Evolutionary conservation across 768 basidiomycete genomes (phyloP).

Genomic region (Suillus occidentalis): DNA sequence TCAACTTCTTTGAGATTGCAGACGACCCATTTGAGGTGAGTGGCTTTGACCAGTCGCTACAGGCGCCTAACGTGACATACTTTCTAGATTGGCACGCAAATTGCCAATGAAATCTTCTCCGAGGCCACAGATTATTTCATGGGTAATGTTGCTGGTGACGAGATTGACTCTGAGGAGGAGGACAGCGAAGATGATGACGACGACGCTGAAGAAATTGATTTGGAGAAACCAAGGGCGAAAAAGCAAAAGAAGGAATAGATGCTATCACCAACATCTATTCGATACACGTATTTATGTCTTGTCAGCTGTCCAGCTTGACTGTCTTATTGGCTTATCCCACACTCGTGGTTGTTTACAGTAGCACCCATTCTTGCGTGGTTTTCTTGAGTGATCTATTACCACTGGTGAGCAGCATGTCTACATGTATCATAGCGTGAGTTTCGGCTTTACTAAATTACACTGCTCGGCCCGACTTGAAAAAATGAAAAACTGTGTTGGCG

Average conservation of each 20-base stretch:
- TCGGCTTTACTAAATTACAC: not conserved
- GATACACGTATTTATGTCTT: constrained; percentile 28
- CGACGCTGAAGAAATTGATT: constrained; percentile 83
- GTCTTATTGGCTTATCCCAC: constrained; percentile 10
- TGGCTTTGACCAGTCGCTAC: constrained; percentile 4
- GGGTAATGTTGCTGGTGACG: constrained; percentile 60
- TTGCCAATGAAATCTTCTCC: constrained; percentile 78
- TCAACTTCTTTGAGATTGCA: constrained; percentile 79
- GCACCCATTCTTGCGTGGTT: not conserved
- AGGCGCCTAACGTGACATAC: not conserved
- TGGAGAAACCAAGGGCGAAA: constrained; percentile 80
- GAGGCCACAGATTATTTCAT: constrained; percentile 83
- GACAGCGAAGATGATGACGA: constrained; percentile 72
- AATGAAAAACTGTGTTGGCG: not conserved
- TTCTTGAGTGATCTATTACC: not conserved
- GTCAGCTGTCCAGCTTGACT: constrained; percentile 8
- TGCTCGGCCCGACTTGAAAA: not conserved
- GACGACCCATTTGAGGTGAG: constrained; percentile 70
- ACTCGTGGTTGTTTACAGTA: constrained; percentile 8
- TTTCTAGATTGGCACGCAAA: constrained; percentile 63
- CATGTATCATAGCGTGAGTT: not conserved
- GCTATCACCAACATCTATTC: constrained; percentile 13
- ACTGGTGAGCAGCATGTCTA: not conserved
- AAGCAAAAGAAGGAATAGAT: constrained; percentile 54
- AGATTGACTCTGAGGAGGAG: constrained; percentile 65